Percentiles rank a stretch among this genome's conserved stretches.
These are phyloP conservation scores for Lecanicillium sp. DNA, from an alignment of 2,329 filamentous ascomycete genomes.

Conservation along the genomic window DNA sequence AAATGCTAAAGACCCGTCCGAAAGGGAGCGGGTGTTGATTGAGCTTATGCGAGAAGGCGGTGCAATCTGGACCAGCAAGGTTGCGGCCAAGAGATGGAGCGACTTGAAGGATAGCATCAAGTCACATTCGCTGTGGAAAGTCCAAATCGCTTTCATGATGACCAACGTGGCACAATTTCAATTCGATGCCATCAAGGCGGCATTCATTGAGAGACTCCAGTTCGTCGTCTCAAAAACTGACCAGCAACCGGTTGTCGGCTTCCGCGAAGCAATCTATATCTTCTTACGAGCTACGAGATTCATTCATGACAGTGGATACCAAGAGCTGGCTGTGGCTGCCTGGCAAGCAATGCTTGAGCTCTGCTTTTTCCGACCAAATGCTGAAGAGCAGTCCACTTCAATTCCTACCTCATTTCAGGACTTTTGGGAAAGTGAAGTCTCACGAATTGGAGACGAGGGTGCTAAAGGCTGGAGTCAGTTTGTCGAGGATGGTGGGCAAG, in stretches of 20 bases:
- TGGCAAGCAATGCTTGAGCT: constrained; percentile 81
- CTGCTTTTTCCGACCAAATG: constrained; percentile 50
- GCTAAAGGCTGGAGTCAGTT: constrained; percentile 64
- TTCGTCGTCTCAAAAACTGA: constrained; percentile 10
- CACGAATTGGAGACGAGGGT: constrained; percentile 65
- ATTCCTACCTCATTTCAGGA: constrained; percentile 44
- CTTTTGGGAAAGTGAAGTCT: constrained; percentile 82
- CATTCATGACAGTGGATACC: constrained; percentile 67
- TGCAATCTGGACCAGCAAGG: constrained; percentile 63
- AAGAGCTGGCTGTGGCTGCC: constrained; percentile 64
- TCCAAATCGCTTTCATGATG: constrained; percentile 65
- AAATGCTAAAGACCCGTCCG: constrained; percentile 36
- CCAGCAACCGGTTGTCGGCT: neutral
- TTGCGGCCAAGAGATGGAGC: constrained; percentile 57
- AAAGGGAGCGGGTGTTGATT: constrained; percentile 53
- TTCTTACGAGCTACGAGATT: constrained; percentile 68
- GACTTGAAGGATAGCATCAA: constrained; percentile 23
- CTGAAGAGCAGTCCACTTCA: constrained; percentile 13
- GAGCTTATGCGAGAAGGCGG: constrained; percentile 65
- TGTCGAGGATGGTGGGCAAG: constrained; percentile 23
- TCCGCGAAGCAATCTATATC: constrained; percentile 48
- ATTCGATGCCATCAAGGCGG: constrained; percentile 54
- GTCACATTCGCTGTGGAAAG: constrained; percentile 59
- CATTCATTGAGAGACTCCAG: constrained; percentile 46
- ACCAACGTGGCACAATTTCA: constrained; percentile 57